These are phyloP conservation scores for Fusarium denticulatum DNA, from an alignment of 2,329 filamentous ascomycete species.

Conservation along the genomic window DNA sequence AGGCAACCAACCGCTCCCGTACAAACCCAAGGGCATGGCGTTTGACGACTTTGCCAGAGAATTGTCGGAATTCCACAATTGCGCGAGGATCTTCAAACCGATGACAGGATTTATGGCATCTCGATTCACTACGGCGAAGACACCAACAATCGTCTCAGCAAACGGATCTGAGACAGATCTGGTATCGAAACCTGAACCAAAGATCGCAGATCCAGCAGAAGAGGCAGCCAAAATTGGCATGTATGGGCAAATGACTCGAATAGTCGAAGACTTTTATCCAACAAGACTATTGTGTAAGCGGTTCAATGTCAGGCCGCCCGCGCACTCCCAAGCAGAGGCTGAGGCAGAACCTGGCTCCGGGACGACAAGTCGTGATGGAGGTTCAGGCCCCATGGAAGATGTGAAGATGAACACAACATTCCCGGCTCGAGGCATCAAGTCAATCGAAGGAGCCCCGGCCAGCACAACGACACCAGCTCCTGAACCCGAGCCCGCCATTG, in stretches of 20 bases:
- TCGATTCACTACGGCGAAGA: slow-evolving; percentile 81
- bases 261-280: slow-evolving; percentile 77
- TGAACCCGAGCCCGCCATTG: slow-evolving; percentile 51
- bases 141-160: slow-evolving; percentile 47
- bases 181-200: slow-evolving; percentile 47
- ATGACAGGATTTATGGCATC: slow-evolving; percentile 93
- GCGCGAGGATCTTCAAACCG: slow-evolving; percentile 82
- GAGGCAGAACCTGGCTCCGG: slow-evolving; percentile 45
- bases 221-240: slow-evolving; percentile 90
- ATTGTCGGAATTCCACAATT: slow-evolving; percentile 76
- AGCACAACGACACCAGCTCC: neutral
- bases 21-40: slow-evolving; percentile 54
- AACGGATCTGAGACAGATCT: slow-evolving; percentile 35
- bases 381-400: slow-evolving; percentile 25
- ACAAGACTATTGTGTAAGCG: slow-evolving; percentile 90
- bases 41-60: slow-evolving; percentile 84
- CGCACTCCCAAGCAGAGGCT: slow-evolving; percentile 68
- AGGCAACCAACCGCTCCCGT: slow-evolving; percentile 59
- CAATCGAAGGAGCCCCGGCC: slow-evolving; percentile 22
- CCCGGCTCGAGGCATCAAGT: slow-evolving; percentile 11
- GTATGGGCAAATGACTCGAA: slow-evolving; percentile 90
- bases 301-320: slow-evolving; percentile 85
- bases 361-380: slow-evolving; percentile 22
- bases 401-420: neutral
- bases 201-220: slow-evolving; percentile 74